A percentile compares a stretch with the other conserved stretches of the same genome.
Evolutionary conservation across 257 asterid species (phyloP).

Genomic region (Penstemon davidsonii): DNA sequence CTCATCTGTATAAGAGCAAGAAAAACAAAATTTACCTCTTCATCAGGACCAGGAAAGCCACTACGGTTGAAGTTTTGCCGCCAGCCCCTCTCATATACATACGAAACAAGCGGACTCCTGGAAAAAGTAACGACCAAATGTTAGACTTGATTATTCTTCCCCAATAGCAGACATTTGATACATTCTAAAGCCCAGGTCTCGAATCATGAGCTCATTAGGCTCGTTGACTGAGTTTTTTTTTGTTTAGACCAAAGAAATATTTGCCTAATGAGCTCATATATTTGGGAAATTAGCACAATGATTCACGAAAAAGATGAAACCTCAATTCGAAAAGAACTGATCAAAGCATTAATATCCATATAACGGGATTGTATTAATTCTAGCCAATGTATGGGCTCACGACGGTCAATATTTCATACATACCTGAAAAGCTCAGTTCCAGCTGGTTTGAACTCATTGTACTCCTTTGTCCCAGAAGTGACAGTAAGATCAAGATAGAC

Average conservation of each 20-base stretch:
- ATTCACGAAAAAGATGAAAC: conserved; percentile 12
- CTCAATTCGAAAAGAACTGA: neutral
- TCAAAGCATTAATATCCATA: conserved; percentile 4
- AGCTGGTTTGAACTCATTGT: conserved; percentile 71
- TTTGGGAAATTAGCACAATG: neutral
- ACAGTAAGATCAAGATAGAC: conserved; percentile 88
- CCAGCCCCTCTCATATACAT: conserved; percentile 97
- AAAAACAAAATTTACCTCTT: conserved; percentile 67
- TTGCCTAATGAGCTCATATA: conserved; percentile 2
- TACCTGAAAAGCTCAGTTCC: conserved; percentile 96
- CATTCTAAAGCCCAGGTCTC: no score
- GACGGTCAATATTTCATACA: conserved; percentile 24
- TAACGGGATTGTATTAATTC: neutral
- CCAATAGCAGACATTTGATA: no score
- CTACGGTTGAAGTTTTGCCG: conserved; percentile 81
- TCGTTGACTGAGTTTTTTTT: no score
- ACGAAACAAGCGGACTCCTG: conserved; percentile 97
- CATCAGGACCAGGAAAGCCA: conserved; percentile 97
- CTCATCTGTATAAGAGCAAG: conserved; percentile 19
- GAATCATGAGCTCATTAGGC: no score
- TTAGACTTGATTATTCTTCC: neutral
- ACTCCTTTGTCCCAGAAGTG: conserved; percentile 81
- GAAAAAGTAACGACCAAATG: conserved; percentile 5
- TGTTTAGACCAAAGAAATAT: neutral
- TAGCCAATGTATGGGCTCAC: conserved; percentile 6